A percentile compares a stretch with the other conserved stretches of the same genome.
phyloP scores from a whole-genome alignment of 306 rosid species.

The Vicia villosa region DNA sequence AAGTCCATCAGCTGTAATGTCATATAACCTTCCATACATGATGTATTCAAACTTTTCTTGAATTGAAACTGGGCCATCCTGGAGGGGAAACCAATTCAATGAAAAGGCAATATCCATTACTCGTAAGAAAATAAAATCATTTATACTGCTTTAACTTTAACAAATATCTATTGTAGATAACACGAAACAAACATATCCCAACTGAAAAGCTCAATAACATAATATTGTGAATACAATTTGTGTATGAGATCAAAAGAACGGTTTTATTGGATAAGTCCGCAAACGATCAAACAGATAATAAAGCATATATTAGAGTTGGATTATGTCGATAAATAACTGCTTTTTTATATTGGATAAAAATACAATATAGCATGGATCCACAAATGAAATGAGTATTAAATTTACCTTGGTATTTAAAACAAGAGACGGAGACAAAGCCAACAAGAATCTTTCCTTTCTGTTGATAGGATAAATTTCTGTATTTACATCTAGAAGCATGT shows the following conservation, averaged over 20 bases:
- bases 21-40: slow-evolving; percentile 82
- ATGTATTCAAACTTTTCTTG: slow-evolving; percentile 90
- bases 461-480: slow-evolving; percentile 81
- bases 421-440: slow-evolving; percentile 78
- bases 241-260: neutral
- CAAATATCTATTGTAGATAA: neutral
- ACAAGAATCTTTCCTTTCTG: slow-evolving; percentile 60
- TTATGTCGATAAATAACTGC: neutral
- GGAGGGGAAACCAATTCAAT: slow-evolving; percentile 39
- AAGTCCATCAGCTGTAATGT: slow-evolving; percentile 54
- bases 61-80: slow-evolving; percentile 73
- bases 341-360: neutral
- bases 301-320: slow-evolving; percentile 1
- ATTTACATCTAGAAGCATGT: slow-evolving; percentile 73
- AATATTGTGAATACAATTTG: neutral
- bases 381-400: neutral
- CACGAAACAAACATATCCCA: neutral
- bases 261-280: neutral
- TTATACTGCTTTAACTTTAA: slow-evolving; percentile 1
- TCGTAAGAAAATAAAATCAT: slow-evolving; percentile 15
- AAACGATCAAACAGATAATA: neutral
- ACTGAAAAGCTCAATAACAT: neutral
- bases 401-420: slow-evolving; percentile 67
- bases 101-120: slow-evolving; percentile 15
- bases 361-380: neutral